These are phyloP conservation scores for Phyllostachys edulis DNA, from an alignment of 176 grass and related monocot species.

Conservation along the genomic window DNA sequence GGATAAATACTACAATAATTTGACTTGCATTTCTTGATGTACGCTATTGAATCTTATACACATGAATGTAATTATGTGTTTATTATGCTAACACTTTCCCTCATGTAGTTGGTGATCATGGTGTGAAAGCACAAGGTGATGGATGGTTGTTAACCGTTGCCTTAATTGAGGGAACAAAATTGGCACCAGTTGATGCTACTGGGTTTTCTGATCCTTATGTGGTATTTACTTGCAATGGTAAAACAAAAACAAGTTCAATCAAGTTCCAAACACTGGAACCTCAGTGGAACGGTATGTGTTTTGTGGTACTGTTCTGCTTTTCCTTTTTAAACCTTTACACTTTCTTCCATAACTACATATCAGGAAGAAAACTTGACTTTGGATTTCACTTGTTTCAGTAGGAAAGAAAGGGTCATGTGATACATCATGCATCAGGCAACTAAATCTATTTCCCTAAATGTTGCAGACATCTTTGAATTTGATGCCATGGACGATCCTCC, in stretches of 20 bases:
- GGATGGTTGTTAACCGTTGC: slow-evolving; percentile 89
- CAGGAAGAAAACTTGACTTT: neutral
- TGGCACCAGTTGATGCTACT: slow-evolving; percentile 73
- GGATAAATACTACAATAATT: slow-evolving; percentile 1
- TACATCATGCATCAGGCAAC: neutral
- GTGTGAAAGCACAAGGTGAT: slow-evolving; percentile 84
- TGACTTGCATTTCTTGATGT: slow-evolving; percentile 3
- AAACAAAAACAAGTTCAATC: slow-evolving; percentile 91
- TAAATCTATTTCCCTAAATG: slow-evolving; percentile 26
- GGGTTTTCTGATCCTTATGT: slow-evolving; percentile 92
- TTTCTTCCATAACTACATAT: neutral
- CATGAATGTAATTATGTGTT: slow-evolving; percentile 16
- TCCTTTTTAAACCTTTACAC: neutral
- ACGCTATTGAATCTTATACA: slow-evolving; percentile 20
- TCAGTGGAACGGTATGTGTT: slow-evolving; percentile 78
- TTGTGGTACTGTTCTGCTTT: slow-evolving; percentile 6
- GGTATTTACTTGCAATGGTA: slow-evolving; percentile 92
- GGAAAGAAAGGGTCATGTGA: neutral
- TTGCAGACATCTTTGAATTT: slow-evolving; percentile 95
- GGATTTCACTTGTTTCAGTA: slow-evolving; percentile 7
- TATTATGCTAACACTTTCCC: slow-evolving; percentile 17
- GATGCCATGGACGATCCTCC: slow-evolving; percentile 93
- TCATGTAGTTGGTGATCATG: slow-evolving; percentile 73
- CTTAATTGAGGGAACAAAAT: slow-evolving; percentile 77
- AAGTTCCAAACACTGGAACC: slow-evolving; percentile 86